Percentiles rank a stretch among this genome's conserved stretches.
These are phyloP conservation scores for Cenococcum geophilum DNA, from an alignment of 495 filamentous ascomycete genomes.

Conservation along the genomic window DNA sequence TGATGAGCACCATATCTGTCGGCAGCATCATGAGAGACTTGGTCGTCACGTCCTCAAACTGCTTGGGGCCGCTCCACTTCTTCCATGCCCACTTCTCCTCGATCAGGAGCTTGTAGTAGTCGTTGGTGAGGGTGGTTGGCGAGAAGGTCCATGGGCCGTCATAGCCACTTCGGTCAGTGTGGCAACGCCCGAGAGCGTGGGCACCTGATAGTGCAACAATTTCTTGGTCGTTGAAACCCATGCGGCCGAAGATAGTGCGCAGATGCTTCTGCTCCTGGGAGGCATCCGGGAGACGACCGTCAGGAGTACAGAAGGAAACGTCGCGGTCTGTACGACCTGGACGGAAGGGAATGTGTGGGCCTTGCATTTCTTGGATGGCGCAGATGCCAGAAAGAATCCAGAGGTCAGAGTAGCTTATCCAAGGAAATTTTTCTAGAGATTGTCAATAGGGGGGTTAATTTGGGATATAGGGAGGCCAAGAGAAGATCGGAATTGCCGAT, in stretches of 20 bases:
- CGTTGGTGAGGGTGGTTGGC: constrained; percentile 89
- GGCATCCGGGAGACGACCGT: constrained; percentile 91
- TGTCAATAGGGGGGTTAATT: neutral
- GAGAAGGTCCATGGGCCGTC: constrained; percentile 95
- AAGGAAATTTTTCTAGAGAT: constrained; percentile 59
- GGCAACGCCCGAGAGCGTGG: constrained; percentile 89
- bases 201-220: constrained; percentile 88
- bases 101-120: constrained; percentile 81
- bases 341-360: constrained; percentile 81
- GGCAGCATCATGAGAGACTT: constrained; percentile 97
- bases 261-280: constrained; percentile 74
- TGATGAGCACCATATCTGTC: constrained; percentile 77
- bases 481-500: neutral
- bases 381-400: constrained; percentile 86
- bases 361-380: constrained; percentile 92
- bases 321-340: constrained; percentile 78
- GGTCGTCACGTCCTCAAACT: constrained; percentile 76
- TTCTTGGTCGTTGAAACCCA: constrained; percentile 97
- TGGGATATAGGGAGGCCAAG: neutral
- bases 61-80: constrained; percentile 89
- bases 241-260: constrained; percentile 88
- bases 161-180: constrained; percentile 81
- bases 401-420: constrained; percentile 93
- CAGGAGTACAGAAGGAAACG: constrained; percentile 56
- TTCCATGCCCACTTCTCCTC: constrained; percentile 87